Conservation (phyloP, 116 monocot species). For the Trichopus zeylanicus region DNA sequence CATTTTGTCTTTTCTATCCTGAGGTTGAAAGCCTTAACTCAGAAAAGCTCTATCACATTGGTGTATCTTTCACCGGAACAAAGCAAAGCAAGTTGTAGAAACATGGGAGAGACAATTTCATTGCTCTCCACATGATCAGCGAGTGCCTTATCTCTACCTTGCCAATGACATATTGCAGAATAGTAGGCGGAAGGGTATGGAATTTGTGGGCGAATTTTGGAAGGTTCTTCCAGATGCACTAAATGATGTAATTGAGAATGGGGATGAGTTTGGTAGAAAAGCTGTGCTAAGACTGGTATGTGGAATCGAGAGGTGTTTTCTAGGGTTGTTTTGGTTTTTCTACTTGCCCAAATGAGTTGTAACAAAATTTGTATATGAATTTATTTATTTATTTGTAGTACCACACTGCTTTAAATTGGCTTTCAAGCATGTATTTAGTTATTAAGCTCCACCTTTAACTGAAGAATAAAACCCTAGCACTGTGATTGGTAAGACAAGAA, state of each 20-base stretch:
- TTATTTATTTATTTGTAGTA: too few species aligned
- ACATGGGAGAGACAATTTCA: constrained; percentile 78
- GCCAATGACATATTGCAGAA: constrained; percentile 95
- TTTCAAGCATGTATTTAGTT: too few species aligned
- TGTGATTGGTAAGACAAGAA: too few species aligned
- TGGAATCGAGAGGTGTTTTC: background rate
- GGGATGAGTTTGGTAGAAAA: constrained; percentile 60
- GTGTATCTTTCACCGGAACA: constrained; percentile 89
- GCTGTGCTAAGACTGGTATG: constrained; percentile 68
- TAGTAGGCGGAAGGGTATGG: constrained; percentile 69
- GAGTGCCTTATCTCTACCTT: constrained; percentile 71
- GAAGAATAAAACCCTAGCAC: too few species aligned
- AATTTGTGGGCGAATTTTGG: constrained; percentile 83
- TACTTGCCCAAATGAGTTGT: too few species aligned
- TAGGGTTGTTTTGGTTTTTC: background rate
- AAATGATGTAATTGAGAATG: constrained; percentile 45
- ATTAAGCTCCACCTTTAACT: too few species aligned
- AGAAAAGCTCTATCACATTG: constrained; percentile 83
- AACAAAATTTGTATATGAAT: too few species aligned
- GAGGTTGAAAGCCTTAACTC: constrained; percentile 25
- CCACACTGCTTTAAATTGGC: too few species aligned
- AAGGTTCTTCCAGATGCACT: constrained; percentile 70
- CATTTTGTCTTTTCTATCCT: background rate
- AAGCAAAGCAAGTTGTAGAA: constrained; percentile 84
- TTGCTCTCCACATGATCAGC: constrained; percentile 38